A percentile compares a stretch with the other conserved stretches of the same genome.
phyloP scores from a whole-genome alignment of 768 basidiomycete genomes.

The Daedalea quercina region DNA sequence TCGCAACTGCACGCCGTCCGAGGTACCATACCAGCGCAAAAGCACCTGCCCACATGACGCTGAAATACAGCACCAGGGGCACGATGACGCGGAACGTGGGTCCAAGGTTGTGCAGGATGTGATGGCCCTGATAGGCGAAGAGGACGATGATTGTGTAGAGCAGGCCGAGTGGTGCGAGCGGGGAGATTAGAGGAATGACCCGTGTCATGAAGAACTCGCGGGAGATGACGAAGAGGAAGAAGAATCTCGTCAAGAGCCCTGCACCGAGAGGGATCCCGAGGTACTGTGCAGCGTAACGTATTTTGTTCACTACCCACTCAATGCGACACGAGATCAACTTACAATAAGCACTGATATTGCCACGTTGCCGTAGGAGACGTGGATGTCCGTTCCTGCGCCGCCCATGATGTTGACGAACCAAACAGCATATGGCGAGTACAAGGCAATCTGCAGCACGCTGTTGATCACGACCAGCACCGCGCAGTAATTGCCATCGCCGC shows the following conservation, averaged over 20 bases:
- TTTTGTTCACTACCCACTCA: neutral
- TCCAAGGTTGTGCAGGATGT: constrained; percentile 68
- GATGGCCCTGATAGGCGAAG: constrained; percentile 53
- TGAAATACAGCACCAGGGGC: constrained; percentile 74
- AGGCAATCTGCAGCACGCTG: constrained; percentile 67
- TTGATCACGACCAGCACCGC: constrained; percentile 72
- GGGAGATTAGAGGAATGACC: constrained; percentile 67
- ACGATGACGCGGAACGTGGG: constrained; percentile 77
- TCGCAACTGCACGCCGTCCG: constrained; percentile 4
- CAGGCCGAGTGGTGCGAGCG: constrained; percentile 65
- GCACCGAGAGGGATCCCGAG: constrained; percentile 76
- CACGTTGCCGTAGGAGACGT: constrained; percentile 50
- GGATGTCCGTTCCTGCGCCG: constrained; percentile 31
- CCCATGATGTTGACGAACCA: constrained; percentile 72
- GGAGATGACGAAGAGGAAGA: constrained; percentile 38
- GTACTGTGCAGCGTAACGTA: constrained; percentile 37
- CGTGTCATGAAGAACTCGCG: constrained; percentile 42
- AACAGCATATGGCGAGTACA: constrained; percentile 69
- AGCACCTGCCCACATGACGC: constrained; percentile 65
- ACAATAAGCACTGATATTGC: constrained; percentile 69
- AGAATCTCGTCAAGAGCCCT: constrained; percentile 63
- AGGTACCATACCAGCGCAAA: constrained; percentile 52
- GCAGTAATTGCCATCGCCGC: constrained; percentile 14
- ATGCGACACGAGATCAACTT: constrained; percentile 21
- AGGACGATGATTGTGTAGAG: constrained; percentile 77